These are phyloP conservation scores for Plasmopara halstedii DNA, from an alignment of 352 stramenopile genomes.

Conservation along the genomic window DNA sequence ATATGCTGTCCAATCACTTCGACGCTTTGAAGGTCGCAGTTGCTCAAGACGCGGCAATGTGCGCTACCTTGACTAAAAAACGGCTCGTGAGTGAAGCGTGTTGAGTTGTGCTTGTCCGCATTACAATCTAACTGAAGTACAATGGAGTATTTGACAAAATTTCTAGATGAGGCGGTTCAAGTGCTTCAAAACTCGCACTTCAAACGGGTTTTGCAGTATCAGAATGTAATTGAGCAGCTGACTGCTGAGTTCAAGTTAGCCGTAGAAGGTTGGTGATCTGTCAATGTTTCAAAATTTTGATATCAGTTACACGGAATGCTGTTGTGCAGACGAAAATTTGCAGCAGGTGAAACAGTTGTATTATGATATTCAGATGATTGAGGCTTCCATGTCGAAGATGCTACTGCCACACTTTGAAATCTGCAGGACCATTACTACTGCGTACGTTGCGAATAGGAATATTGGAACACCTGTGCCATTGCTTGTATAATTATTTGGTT, in stretches of 20 bases:
- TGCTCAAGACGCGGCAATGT: neutral
- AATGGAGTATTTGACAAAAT: conserved; percentile 13
- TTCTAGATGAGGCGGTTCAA: conserved; percentile 29
- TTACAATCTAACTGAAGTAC: neutral
- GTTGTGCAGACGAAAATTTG: conserved; percentile 36
- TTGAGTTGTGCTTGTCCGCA: neutral
- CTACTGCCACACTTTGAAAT: conserved; percentile 46
- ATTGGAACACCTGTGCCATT: neutral
- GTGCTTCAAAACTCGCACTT: conserved; percentile 37
- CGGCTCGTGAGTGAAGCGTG: conserved; percentile 8
- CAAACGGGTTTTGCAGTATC: conserved; percentile 18
- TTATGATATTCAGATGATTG: conserved; percentile 32
- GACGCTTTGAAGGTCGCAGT: conserved; percentile 2
- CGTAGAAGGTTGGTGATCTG: conserved; percentile 21
- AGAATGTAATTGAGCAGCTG: conserved; percentile 24
- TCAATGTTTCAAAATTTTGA: no score
- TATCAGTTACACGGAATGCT: no score
- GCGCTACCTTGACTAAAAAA: conserved; percentile 12
- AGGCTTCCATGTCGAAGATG: conserved; percentile 43
- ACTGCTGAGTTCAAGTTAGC: conserved; percentile 22
- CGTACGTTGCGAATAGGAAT: conserved; percentile 17
- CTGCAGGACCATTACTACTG: conserved; percentile 43
- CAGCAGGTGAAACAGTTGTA: conserved; percentile 27
- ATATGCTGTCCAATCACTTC: neutral
- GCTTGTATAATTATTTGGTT: no score